Base-by-base conservation (phyloP, 139 green algal genomes). In the Pseudopediastrum boryanum region DNA sequence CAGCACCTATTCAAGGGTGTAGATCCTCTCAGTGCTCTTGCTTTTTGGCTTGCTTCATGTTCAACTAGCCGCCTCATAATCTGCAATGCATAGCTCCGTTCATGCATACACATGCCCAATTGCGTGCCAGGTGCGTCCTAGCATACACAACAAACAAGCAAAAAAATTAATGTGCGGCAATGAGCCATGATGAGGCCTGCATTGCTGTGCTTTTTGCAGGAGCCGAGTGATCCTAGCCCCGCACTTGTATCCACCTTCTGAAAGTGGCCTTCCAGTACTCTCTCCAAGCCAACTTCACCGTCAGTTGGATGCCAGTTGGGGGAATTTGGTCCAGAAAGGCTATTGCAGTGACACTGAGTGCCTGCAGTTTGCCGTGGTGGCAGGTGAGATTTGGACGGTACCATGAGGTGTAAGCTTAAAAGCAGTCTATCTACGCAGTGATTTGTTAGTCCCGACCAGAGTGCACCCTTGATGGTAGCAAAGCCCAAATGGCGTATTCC, bases 241-340 rank as follows among this genome's bases (percentile, higher is more conserved):
- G 19, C 76, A 82, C 50, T 29, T 76, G 3, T 63, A 77, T 13
- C 46, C 46, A 2, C 64, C 76, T 23, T 23, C 25, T 43, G 66
- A 35, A 27, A 63, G 65, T 13, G 50, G 76, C 19, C 25, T n/a
- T 8, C n/a, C 36, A 4, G 16, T 48, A 21, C 48, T 36, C 2
- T 4, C 59, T 25, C 25, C 59, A 2, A 46, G 8, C n/a, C 46
- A 81, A 19, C 8, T 74, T 25, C 25, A 39, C 48, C 62, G 46
- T 6, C 41, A 29, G 58, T 33, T 81, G 43, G 27, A 50, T 12
- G 63, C n/a, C 58, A 81, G 74, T 48, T 81, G 74, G 74, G 74
- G 62, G 1, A 10, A 23, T 46, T 36, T 81, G 33, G 74, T 63
- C 1, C 64, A 29, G 36, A 38, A 74, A 10, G 74, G 74, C 33